phyloP scores from a whole-genome alignment of 2,329 filamentous ascomycete genomes.

The Chaetothyriales sp. region DNA sequence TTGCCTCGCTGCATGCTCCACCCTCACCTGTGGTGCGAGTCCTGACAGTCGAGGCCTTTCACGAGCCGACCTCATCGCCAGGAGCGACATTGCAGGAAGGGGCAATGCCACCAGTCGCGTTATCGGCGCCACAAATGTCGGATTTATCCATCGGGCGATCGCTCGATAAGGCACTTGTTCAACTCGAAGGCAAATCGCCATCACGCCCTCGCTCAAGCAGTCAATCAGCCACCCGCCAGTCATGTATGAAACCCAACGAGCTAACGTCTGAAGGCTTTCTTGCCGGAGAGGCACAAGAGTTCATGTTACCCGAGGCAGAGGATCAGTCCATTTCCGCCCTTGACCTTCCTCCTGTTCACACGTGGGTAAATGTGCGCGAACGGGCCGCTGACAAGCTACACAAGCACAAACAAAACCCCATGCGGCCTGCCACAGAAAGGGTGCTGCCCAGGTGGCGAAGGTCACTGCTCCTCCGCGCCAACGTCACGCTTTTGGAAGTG shows the following conservation, averaged over 20 bases:
- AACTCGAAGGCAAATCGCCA: not conserved
- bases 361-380: not conserved
- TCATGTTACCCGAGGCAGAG: conserved; percentile 5
- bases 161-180: not conserved
- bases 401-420: not conserved
- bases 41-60: not conserved
- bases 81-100: no score
- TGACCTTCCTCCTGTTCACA: not conserved
- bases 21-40: not conserved
- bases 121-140: not conserved
- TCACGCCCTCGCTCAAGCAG: not conserved
- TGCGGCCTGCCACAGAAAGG: not conserved
- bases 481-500: not conserved
- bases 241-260: not conserved
- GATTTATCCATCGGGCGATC: not conserved
- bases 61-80: no score
- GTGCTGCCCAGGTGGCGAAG: not conserved
- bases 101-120: not conserved
- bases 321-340: not conserved
- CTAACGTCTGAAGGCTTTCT: conserved; percentile 9
- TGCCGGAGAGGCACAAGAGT: conserved; percentile 15
- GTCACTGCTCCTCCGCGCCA: not conserved
- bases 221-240: not conserved
- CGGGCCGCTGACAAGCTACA: not conserved
- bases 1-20: not conserved